Percentiles rank a stretch among this genome's conserved stretches.
phyloP scores from a whole-genome alignment of 2,329 filamentous ascomycete species.

The Hymenoscyphus infarciens region DNA sequence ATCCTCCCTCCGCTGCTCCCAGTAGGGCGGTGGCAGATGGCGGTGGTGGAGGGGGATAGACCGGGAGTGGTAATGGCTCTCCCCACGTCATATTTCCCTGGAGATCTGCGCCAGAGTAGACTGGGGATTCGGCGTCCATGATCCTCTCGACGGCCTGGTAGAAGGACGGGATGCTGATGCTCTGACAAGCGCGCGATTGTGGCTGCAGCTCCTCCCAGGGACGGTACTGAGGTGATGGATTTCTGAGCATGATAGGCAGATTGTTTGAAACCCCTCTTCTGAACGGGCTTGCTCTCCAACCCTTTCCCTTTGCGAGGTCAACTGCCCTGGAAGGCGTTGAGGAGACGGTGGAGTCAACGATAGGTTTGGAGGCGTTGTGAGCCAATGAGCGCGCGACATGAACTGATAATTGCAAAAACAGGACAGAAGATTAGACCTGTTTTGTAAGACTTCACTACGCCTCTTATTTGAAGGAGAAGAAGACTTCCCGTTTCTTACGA shows the following conservation, averaged over 20 bases:
- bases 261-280: neutral
- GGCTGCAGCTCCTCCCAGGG: neutral
- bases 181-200: slow-evolving; percentile 6
- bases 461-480: neutral
- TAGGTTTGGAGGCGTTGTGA: neutral
- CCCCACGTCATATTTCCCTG: slow-evolving; percentile 1
- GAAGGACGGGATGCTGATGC: neutral
- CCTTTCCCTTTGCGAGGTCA: neutral
- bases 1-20: neutral
- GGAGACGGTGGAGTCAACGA: no score
- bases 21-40: neutral
- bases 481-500: neutral
- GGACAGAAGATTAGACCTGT: neutral
- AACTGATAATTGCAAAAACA: neutral
- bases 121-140: neutral
- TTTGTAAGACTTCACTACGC: neutral
- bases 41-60: neutral
- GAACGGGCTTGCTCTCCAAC: neutral
- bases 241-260: slow-evolving; percentile 1
- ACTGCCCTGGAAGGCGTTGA: neutral
- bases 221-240: neutral
- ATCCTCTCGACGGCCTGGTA: neutral
- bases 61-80: neutral
- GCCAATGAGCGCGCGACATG: neutral
- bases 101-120: neutral